Conservation (phyloP, 257 asterid species). For the Solanum corneliomulleri region DNA sequence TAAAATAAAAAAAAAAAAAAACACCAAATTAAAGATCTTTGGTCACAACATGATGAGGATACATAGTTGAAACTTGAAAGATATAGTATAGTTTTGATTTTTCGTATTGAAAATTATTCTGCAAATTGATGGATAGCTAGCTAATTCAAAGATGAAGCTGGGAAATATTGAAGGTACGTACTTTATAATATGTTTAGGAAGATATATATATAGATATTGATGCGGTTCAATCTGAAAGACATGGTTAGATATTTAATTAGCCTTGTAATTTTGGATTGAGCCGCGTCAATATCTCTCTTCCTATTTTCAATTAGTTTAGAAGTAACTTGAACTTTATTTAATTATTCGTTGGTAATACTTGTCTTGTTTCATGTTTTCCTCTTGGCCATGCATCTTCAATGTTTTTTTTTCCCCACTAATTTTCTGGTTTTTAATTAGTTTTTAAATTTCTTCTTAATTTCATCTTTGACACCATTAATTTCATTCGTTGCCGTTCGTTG, state of each 20-base stretch:
- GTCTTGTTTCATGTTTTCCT: neutral
- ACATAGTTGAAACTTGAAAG: too few species aligned
- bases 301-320: neutral
- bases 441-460: too few species aligned
- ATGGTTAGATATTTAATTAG: neutral
- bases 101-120: neutral
- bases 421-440: neutral
- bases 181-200: neutral
- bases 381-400: neutral
- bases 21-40: too few species aligned
- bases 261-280: neutral
- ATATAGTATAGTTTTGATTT: neutral
- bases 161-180: neutral
- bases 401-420: neutral
- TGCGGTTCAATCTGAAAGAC: neutral
- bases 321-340: neutral
- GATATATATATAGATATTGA: neutral
- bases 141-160: neutral
- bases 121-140: neutral
- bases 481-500: neutral
- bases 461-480: neutral
- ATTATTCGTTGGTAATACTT: neutral
- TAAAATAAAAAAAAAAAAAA: too few species aligned
- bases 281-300: constrained; percentile 2
- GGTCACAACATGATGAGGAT: too few species aligned